Evolutionary conservation across 2,329 filamentous ascomycete genomes (phyloP).

Genomic region (Clonostachys chloroleuca): DNA sequence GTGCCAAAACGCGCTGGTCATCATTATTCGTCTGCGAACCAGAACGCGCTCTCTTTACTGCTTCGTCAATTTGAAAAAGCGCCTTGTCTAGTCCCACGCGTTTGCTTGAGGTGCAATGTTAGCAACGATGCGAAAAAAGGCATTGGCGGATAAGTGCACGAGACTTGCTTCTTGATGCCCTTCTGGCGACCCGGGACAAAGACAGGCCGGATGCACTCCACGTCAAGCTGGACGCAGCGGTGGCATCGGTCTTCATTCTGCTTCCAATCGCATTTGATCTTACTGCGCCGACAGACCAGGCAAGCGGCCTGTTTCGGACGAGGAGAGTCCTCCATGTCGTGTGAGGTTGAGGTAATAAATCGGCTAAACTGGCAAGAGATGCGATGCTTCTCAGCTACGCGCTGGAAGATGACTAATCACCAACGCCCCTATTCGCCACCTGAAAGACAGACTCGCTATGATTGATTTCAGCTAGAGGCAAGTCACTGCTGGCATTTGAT

Average conservation of each 20-base stretch:
- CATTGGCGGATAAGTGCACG: neutral
- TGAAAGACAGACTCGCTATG: too few species aligned
- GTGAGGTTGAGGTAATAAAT: neutral
- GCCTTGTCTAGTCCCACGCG: slow-evolving; percentile 71
- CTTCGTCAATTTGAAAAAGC: slow-evolving; percentile 69
- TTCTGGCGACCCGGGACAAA: slow-evolving; percentile 72
- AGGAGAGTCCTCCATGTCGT: neutral
- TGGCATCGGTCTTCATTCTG: slow-evolving; percentile 49
- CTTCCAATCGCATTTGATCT: slow-evolving; percentile 62
- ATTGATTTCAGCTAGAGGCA: too few species aligned
- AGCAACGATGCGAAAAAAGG: neutral
- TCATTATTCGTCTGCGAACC: slow-evolving; percentile 14
- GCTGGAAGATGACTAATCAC: too few species aligned
- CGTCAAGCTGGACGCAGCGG: slow-evolving; percentile 51
- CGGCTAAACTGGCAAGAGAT: too few species aligned
- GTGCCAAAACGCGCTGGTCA: slow-evolving; percentile 38
- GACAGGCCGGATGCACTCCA: slow-evolving; percentile 65
- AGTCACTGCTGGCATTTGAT: too few species aligned
- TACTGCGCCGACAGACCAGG: slow-evolving; percentile 61
- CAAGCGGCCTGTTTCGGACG: slow-evolving; percentile 41
- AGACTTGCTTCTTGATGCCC: slow-evolving; percentile 67
- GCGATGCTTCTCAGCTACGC: too few species aligned
- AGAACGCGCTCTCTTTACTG: slow-evolving; percentile 50
- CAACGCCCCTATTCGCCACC: too few species aligned
- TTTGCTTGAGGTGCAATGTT: slow-evolving; percentile 45